Evolutionary conservation across 2,329 filamentous ascomycete species (phyloP).

Genomic region (Ascochyta fabae): DNA sequence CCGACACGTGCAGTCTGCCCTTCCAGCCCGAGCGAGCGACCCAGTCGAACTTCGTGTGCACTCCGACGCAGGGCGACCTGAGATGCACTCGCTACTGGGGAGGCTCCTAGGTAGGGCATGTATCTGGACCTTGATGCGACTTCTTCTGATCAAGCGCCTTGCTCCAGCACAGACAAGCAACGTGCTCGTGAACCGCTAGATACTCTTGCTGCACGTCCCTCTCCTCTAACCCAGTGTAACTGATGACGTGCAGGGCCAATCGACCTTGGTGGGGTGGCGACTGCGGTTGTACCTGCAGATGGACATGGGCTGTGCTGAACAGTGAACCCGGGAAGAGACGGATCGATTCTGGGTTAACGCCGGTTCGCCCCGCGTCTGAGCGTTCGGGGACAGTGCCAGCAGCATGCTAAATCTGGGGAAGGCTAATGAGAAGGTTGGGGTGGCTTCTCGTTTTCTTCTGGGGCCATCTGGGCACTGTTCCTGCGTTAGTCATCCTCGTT

Average conservation of each 20-base stretch:
- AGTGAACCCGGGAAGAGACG: slow-evolving; percentile 27
- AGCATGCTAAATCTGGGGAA: slow-evolving; percentile 43
- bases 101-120: neutral
- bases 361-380: slow-evolving; percentile 36
- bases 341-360: slow-evolving; percentile 22
- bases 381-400: slow-evolving; percentile 31
- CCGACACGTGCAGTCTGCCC: slow-evolving; percentile 8
- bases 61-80: slow-evolving; percentile 7
- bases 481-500: slow-evolving; percentile 32
- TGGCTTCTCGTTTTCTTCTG: slow-evolving; percentile 8
- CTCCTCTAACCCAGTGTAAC: slow-evolving; percentile 8
- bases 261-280: slow-evolving; percentile 27
- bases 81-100: slow-evolving; percentile 1
- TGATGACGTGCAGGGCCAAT: slow-evolving; percentile 26
- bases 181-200: neutral
- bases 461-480: slow-evolving; percentile 13
- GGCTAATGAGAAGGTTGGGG: slow-evolving; percentile 23
- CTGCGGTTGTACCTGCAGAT: slow-evolving; percentile 44
- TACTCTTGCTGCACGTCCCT: slow-evolving; percentile 13
- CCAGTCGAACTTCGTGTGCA: neutral
- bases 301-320: slow-evolving; percentile 27
- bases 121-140: neutral
- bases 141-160: neutral
- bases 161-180: slow-evolving; percentile 7
- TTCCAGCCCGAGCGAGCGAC: slow-evolving; percentile 1